Percentiles rank a stretch among this genome's conserved stretches.
phyloP scores from a whole-genome alignment of 2,329 filamentous ascomycete genomes.

The Macrophomina tecta region DNA sequence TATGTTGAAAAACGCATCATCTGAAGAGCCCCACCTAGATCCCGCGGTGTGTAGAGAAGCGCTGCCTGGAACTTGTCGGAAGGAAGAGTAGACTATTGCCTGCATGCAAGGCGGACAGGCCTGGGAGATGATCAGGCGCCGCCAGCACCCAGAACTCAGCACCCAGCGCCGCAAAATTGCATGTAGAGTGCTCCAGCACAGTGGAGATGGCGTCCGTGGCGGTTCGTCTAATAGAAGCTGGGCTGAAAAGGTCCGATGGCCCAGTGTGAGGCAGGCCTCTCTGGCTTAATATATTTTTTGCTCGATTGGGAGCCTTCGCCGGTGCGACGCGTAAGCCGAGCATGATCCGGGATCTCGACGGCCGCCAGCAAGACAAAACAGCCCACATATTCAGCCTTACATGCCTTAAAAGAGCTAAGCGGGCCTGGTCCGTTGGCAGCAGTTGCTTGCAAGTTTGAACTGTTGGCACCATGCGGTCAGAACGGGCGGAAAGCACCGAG shows the following conservation, averaged over 20 bases:
- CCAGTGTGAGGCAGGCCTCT: slow-evolving; percentile 13
- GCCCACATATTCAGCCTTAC: slow-evolving; percentile 10
- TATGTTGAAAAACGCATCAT: background rate
- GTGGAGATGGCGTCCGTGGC: slow-evolving; percentile 10
- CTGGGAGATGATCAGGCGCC: slow-evolving; percentile 6
- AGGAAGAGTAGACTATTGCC: slow-evolving; percentile 14
- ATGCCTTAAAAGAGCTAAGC: background rate
- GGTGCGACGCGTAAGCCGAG: slow-evolving; percentile 20
- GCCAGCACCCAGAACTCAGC: background rate
- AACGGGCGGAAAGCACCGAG: background rate
- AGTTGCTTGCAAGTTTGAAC: background rate
- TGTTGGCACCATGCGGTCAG: background rate
- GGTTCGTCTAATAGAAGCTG: slow-evolving; percentile 9
- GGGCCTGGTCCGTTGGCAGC: background rate
- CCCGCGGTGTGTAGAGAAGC: background rate
- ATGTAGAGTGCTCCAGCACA: background rate
- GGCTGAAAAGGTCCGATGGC: slow-evolving; percentile 8
- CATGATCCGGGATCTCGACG: slow-evolving; percentile 8
- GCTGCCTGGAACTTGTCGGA: slow-evolving; percentile 14
- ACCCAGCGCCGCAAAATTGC: slow-evolving; percentile 9
- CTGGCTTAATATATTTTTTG: slow-evolving; percentile 21
- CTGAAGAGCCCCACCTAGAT: slow-evolving; percentile 20
- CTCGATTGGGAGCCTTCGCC: slow-evolving; percentile 16
- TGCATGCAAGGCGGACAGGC: slow-evolving; percentile 11
- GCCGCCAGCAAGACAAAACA: background rate